These are phyloP conservation scores for Tilletia setariae DNA, from an alignment of 1,284 basidiomycete genomes.

Conservation along the genomic window DNA sequence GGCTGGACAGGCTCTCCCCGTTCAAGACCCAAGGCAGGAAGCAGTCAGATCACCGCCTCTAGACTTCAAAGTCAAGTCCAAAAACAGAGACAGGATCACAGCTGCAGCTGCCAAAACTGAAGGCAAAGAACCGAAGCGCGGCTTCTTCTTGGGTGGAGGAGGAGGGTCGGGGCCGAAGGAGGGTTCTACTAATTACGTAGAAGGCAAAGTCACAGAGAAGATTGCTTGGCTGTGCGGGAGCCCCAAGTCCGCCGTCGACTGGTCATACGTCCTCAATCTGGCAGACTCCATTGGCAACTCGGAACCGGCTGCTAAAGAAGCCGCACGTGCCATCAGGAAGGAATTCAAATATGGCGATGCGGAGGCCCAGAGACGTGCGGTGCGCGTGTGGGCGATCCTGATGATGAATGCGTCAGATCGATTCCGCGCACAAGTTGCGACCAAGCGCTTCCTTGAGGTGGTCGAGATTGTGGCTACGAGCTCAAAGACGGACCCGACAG, in stretches of 20 bases:
- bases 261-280: constrained; percentile 33
- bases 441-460: constrained; percentile 41
- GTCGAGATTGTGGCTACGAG: constrained; percentile 37
- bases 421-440: constrained; percentile 40
- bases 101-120: not conserved
- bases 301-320: constrained; percentile 43
- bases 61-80: not conserved
- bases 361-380: constrained; percentile 36
- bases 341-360: constrained; percentile 41
- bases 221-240: constrained; percentile 29
- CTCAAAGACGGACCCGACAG: constrained; percentile 36
- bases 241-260: constrained; percentile 27
- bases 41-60: not conserved
- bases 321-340: constrained; percentile 40
- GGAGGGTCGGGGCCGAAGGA: not conserved
- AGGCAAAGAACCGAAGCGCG: not conserved
- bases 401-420: constrained; percentile 38
- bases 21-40: no score
- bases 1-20: no score
- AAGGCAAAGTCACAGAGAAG: constrained; percentile 23
- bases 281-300: constrained; percentile 33
- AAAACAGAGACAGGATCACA: not conserved
- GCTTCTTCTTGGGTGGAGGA: not conserved
- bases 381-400: constrained; percentile 39
- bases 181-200: not conserved